These are phyloP conservation scores for Phylloporus rhodoxanthus DNA, from an alignment of 768 basidiomycete species.

Conservation along the genomic window DNA sequence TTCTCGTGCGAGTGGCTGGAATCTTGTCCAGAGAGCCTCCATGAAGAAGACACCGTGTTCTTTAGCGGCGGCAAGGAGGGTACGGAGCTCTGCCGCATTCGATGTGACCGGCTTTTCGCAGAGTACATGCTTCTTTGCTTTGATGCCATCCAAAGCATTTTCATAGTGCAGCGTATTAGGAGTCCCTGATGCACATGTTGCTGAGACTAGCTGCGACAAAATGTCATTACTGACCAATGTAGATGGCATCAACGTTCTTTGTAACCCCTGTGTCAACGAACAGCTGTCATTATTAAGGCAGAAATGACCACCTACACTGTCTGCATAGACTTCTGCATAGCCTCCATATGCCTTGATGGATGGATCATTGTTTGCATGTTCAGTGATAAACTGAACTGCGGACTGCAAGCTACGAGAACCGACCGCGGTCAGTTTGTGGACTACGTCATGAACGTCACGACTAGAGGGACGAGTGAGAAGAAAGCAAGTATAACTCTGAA, in stretches of 20 bases:
- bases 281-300: not conserved
- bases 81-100: slow-evolving; percentile 69
- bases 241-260: slow-evolving; percentile 69
- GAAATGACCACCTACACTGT: slow-evolving; percentile 43
- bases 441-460: slow-evolving; percentile 59
- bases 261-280: slow-evolving; percentile 1
- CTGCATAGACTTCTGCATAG: slow-evolving; percentile 69
- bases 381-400: slow-evolving; percentile 63
- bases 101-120: slow-evolving; percentile 87
- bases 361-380: slow-evolving; percentile 43
- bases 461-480: slow-evolving; percentile 30
- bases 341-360: slow-evolving; percentile 63
- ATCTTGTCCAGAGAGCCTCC: slow-evolving; percentile 89
- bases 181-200: slow-evolving; percentile 52
- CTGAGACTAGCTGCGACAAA: not conserved
- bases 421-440: slow-evolving; percentile 65
- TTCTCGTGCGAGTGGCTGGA: slow-evolving; percentile 63
- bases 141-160: slow-evolving; percentile 69
- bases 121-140: slow-evolving; percentile 77
- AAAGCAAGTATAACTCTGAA: not conserved
- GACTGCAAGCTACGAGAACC: slow-evolving; percentile 69
- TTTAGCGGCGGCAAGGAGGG: slow-evolving; percentile 67
- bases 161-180: slow-evolving; percentile 82
- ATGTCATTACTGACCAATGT: slow-evolving; percentile 48
- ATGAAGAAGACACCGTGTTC: slow-evolving; percentile 81